Evolutionary conservation across 805 yeast genomes (phyloP).

Genomic region (Ogataea nonfermentans): DNA sequence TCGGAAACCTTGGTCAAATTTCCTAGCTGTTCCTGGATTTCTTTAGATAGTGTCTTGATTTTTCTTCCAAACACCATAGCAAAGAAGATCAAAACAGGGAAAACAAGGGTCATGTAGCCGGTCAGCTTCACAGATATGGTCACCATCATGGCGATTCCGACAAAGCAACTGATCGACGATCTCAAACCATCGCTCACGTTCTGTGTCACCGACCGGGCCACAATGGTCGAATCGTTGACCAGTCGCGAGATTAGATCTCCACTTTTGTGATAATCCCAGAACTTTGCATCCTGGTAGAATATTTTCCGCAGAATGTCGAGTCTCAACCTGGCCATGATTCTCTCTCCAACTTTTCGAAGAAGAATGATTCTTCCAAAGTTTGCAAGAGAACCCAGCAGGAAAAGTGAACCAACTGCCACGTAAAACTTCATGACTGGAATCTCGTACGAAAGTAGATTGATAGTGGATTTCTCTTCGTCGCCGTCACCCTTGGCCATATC

Average conservation of each 20-base stretch:
- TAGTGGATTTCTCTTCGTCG: constrained; percentile 14
- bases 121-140: constrained; percentile 81
- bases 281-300: constrained; percentile 82
- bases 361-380: constrained; percentile 79
- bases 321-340: constrained; percentile 80
- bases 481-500: constrained; percentile 54
- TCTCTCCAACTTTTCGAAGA: constrained; percentile 79
- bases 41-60: constrained; percentile 69
- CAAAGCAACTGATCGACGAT: constrained; percentile 75
- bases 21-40: constrained; percentile 83
- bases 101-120: constrained; percentile 70
- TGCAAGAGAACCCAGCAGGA: constrained; percentile 71
- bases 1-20: constrained; percentile 85
- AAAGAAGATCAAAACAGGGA: constrained; percentile 80
- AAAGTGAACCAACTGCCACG: constrained; percentile 55
- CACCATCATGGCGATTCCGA: constrained; percentile 90
- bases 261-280: constrained; percentile 83
- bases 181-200: constrained; percentile 92
- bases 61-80: constrained; percentile 80
- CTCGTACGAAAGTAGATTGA: constrained; percentile 44
- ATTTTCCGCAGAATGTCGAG: constrained; percentile 73
- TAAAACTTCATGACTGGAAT: constrained; percentile 64
- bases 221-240: constrained; percentile 85
- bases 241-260: constrained; percentile 90
- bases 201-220: constrained; percentile 80